phyloP scores from a whole-genome alignment of 208 protist genomes.

The Trypanosoma cruzi region DNA sequence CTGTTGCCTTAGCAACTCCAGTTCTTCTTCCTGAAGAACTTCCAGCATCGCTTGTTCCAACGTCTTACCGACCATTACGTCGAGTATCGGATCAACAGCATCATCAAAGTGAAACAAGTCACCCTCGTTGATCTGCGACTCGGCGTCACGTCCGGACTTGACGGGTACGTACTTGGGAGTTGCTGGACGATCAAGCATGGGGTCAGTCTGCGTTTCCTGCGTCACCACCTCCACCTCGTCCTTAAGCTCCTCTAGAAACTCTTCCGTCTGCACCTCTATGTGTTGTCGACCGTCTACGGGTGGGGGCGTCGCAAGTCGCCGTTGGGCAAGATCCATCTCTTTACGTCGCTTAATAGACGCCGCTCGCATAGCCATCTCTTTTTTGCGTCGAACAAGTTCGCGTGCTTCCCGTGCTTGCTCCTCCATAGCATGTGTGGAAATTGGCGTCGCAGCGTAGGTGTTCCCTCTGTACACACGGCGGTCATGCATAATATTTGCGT shows the following conservation, averaged over 20 bases:
- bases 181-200: constrained; percentile 94
- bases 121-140: constrained; percentile 96
- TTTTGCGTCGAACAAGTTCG: constrained; percentile 54
- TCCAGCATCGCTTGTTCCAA: constrained; percentile 98
- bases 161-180: constrained; percentile 95
- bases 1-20: constrained; percentile 92
- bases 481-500: constrained; percentile 97
- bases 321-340: constrained; percentile 54
- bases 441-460: constrained; percentile 92
- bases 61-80: constrained; percentile 97
- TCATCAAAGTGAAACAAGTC: constrained; percentile 98
- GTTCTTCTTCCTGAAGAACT: constrained; percentile 98
- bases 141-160: constrained; percentile 94
- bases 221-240: constrained; percentile 80
- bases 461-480: constrained; percentile 94
- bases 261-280: constrained; percentile 96
- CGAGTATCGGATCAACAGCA: constrained; percentile 96
- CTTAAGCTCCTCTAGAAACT: constrained; percentile 96
- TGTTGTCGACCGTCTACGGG: constrained; percentile 90
- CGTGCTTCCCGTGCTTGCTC: constrained; percentile 75
- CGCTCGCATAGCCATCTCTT: constrained; percentile 66
- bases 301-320: constrained; percentile 76
- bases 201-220: constrained; percentile 96
- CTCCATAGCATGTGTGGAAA: constrained; percentile 69
- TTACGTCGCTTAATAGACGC: constrained; percentile 71